Evolutionary conservation across 2,329 filamentous ascomycete species (phyloP).

Genomic region (Anthostomella pinea): DNA sequence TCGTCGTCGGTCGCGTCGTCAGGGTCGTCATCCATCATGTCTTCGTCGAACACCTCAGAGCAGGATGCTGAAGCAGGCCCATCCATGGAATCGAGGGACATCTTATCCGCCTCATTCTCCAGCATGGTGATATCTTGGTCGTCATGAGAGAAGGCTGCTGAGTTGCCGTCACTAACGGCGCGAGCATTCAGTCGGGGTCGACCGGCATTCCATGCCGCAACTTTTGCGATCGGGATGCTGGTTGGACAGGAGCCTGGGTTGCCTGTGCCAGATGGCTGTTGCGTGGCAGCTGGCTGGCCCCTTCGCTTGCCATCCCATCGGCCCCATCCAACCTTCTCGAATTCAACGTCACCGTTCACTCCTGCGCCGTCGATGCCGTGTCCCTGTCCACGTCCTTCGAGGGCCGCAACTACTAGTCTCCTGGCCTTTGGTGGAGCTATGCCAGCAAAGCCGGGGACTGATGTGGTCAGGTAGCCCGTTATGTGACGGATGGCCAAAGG

Average conservation of each 20-base stretch:
- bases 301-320: constrained; percentile 84
- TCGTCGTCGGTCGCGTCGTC: constrained; percentile 92
- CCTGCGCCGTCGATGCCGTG: constrained; percentile 57
- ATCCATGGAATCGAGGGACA: constrained; percentile 76
- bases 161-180: constrained; percentile 64
- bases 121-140: constrained; percentile 65
- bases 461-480: constrained; percentile 90
- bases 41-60: constrained; percentile 69
- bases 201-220: constrained; percentile 41
- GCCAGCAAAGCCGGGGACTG: constrained; percentile 86
- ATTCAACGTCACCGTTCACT: constrained; percentile 69
- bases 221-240: constrained; percentile 57
- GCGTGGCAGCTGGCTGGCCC: constrained; percentile 53
- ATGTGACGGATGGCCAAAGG: constrained; percentile 92
- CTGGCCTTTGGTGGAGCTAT: constrained; percentile 89
- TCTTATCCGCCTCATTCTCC: constrained; percentile 88
- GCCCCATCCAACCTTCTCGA: constrained; percentile 97
- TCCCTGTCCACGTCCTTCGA: constrained; percentile 70
- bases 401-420: constrained; percentile 83
- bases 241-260: constrained; percentile 42
- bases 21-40: constrained; percentile 69
- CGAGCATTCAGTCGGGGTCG: constrained; percentile 49
- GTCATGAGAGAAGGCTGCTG: constrained; percentile 73
- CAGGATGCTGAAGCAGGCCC: constrained; percentile 69
- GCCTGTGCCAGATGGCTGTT: constrained; percentile 40